Evolutionary conservation across 2,329 filamentous ascomycete genomes (phyloP), one percentile per base, ranked within the genome.

Genomic region (Cucurbitaria berberidis): DNA sequence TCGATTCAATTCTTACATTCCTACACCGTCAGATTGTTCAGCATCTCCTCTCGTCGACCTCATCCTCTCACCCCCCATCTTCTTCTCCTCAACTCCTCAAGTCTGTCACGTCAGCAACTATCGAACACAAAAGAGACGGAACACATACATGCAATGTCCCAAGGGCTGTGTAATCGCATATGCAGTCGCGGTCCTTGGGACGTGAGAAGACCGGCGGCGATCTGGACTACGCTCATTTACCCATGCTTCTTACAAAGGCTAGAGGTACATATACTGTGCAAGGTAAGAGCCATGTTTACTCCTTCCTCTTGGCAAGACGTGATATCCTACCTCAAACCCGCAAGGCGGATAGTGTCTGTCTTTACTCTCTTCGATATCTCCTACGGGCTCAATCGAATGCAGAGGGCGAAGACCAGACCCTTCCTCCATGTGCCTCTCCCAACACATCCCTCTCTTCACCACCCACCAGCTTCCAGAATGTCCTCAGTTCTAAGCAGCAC

Each of bases 401-500:
- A 5, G 30, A 15, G 15, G 8, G 40, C 16, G 44, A 24, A n/a
- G 51, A 34, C 38, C 27, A 39, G 44, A 40, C 34, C 27, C 27
- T 48, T 53, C 27, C 11, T 24, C 8, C 22, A 30, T 27, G 29
- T 48, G 47, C 40, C 30, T 54, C 47, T 45, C 35, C 16, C 26
- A 34, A 16, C 30, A 34, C 30, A 8, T 15, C 30, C 4, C 16
- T 16, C 13, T n/a, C 13, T 15, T n/a, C 44, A 42, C 48, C 29
- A 30, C 26, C 32, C 34, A 48, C 48, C 44, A 22, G 49, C 49
- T 46, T 8, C 30, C n/a, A 38, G 21, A 19, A n/a, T 13, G 45
- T 22, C 39, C 22, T 21, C 39, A 32, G 34, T 15, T 38, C 13
- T 13, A 36, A 45, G 54, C 50, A 53, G 42, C 50, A 48, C 21